Percentiles rank a stretch among this genome's conserved stretches.
Conservation (phyloP, 2,329 filamentous ascomycete species). For the Aureobasidium sp. region DNA sequence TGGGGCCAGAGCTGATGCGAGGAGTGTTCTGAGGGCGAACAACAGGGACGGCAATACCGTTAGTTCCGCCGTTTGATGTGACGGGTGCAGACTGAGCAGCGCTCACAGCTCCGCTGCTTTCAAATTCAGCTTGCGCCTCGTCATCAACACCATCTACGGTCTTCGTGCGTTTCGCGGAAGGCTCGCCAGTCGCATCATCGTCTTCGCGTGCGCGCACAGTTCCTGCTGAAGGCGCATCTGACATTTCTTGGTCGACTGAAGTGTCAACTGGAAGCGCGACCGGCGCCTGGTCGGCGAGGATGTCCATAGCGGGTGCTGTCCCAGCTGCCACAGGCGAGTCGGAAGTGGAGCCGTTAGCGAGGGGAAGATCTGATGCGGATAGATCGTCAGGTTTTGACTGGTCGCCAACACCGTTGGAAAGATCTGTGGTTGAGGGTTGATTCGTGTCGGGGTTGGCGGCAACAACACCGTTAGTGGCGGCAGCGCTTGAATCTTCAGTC, state of each 20-base stretch:
- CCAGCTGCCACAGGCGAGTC: not conserved
- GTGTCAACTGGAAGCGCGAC: conserved; percentile 2
- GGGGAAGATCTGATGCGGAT: not conserved
- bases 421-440: not conserved
- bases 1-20: conserved; percentile 35
- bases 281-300: not conserved
- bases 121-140: conserved; percentile 12
- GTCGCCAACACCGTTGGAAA: conserved; percentile 22
- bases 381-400: conserved; percentile 45
- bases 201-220: conserved; percentile 68
- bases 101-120: conserved; percentile 24
- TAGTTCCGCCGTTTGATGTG: conserved; percentile 16
- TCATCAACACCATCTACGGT: conserved; percentile 47
- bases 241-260: conserved; percentile 25
- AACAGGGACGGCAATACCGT: conserved; percentile 13
- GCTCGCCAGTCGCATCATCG: conserved; percentile 55
- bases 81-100: conserved; percentile 11
- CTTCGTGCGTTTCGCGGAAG: conserved; percentile 72
- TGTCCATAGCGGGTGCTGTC: conserved; percentile 15
- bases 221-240: conserved; percentile 34
- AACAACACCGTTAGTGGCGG: not conserved
- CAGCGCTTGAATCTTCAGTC: not conserved
- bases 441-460: not conserved
- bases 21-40: conserved; percentile 24
- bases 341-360: not conserved